Conservation (phyloP, 2,329 filamentous ascomycete genomes). For the Botrytis sinoallii region DNA sequence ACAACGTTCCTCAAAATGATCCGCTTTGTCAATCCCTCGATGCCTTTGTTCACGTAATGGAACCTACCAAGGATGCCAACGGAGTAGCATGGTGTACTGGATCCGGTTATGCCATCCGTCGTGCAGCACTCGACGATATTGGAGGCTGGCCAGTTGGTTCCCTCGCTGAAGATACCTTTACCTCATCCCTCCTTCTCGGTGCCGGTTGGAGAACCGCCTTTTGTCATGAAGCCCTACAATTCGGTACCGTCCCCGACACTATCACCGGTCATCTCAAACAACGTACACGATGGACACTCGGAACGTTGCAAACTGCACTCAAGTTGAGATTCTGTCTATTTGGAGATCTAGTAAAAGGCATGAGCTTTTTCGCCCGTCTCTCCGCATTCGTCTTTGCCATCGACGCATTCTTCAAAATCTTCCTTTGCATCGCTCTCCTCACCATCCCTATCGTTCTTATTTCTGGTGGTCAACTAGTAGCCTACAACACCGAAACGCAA, state of each 20-base stretch:
- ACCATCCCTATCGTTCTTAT: constrained; percentile 58
- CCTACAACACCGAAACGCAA: constrained; percentile 51
- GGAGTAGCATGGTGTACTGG: constrained; percentile 63
- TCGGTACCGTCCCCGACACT: constrained; percentile 57
- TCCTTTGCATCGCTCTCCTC: constrained; percentile 53
- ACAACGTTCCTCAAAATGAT: constrained; percentile 58
- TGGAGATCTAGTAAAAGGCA: constrained; percentile 50
- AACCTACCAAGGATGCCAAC: constrained; percentile 45
- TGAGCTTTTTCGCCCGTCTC: constrained; percentile 56
- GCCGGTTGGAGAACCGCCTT: constrained; percentile 61
- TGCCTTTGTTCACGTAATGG: constrained; percentile 55
- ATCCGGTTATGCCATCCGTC: constrained; percentile 58
- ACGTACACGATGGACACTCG: constrained; percentile 48
- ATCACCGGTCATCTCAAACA: constrained; percentile 55
- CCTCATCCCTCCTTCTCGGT: constrained; percentile 56
- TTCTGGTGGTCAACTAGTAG: constrained; percentile 55
- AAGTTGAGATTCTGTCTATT: constrained; percentile 60
- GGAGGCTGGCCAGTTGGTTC: constrained; percentile 60
- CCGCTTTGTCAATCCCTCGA: constrained; percentile 54
- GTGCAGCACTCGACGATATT: constrained; percentile 58
- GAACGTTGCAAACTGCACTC: constrained; percentile 52
- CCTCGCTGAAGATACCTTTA: constrained; percentile 59
- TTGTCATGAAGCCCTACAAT: constrained; percentile 58
- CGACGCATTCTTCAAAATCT: constrained; percentile 54
- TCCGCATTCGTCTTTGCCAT: constrained; percentile 57